Base-by-base conservation (phyloP, 2,329 filamentous ascomycete genomes). In the Scytalidium lignicola region DNA sequence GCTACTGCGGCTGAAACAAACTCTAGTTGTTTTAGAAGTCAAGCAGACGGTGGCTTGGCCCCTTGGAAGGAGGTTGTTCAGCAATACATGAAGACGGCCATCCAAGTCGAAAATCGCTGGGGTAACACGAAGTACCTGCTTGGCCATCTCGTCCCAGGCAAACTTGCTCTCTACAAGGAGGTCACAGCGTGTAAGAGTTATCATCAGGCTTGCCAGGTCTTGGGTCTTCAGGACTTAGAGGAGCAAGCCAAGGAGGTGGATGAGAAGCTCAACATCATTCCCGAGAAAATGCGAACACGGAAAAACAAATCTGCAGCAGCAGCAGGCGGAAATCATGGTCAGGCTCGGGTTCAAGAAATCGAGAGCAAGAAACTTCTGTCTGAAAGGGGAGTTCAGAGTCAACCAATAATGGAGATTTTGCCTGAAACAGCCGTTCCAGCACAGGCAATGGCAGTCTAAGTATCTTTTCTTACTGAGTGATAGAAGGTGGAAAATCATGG, bases 91-190 rank as follows among this genome's bases (percentile, higher is more conserved):
- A 78, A 79, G 53, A 78, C 78, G 26, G 78, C 83, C 23, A 74
- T 99, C 59, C 82, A 87, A 49, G 82, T 90, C 12, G 84, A 92
- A 64, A 97, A 99, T 66, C 83, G 84, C 54, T 93, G 85, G 66
- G 86, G 87, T 41, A 99, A 99, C 70, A 96, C 91, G 4, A 99
- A 99, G 67, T 99, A 87, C 65, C 74, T 93, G 26, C 80, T 99
- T 22, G 80, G 81, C 40, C 89, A 96, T 66, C 79, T 96, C 68
- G 82, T 97, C 20, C 90, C 90, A 0, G 90, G 91, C 15, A 95
- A 90, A 65, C 74, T 81, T 43, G 73, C 78, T 37, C 73, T 73
- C 1, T 87, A 86, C 64, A 74, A 76, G 51, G 67, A 73, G 3
- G 75, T 93, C 57, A 82, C 80, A 53, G 68, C 72, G 43, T 78